Percentiles rank a stretch among this genome's conserved stretches.
These are phyloP conservation scores for Uronychia binucleata DNA, from an alignment of 73 alveolate genomes.

Conservation along the genomic window DNA sequence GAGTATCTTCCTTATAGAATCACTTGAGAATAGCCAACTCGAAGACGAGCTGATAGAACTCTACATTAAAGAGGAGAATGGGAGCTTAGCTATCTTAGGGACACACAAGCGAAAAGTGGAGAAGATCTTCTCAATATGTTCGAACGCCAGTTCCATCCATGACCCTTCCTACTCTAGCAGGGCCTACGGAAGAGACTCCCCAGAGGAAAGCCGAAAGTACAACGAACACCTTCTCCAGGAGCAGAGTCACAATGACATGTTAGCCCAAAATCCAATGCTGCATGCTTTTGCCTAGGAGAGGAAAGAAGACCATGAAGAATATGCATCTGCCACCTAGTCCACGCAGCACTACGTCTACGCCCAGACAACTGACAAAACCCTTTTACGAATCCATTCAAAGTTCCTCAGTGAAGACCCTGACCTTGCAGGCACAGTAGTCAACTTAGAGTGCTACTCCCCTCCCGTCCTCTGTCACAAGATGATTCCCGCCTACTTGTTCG, in stretches of 20 bases:
- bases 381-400: conserved; percentile 15
- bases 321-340: background rate
- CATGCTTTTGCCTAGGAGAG: background rate
- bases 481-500: conserved; percentile 40
- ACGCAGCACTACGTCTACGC: background rate
- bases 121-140: conserved; percentile 1
- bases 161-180: background rate
- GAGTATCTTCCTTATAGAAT: background rate
- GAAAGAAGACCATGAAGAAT: background rate
- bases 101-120: background rate
- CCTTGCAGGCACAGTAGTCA: conserved; percentile 12
- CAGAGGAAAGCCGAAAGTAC: background rate
- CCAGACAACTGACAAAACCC: conserved; percentile 13
- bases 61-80: background rate
- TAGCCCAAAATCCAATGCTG: background rate
- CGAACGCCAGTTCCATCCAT: background rate
- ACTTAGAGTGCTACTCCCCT: conserved; percentile 20
- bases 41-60: background rate
- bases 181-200: background rate
- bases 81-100: background rate
- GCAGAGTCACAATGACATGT: background rate
- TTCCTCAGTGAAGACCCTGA: conserved; percentile 20
- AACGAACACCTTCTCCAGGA: background rate
- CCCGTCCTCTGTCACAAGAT: conserved; percentile 41
- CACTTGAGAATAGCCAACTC: background rate